Conservation (phyloP, 345 rosid species). For the Hibiscus syriacus region DNA sequence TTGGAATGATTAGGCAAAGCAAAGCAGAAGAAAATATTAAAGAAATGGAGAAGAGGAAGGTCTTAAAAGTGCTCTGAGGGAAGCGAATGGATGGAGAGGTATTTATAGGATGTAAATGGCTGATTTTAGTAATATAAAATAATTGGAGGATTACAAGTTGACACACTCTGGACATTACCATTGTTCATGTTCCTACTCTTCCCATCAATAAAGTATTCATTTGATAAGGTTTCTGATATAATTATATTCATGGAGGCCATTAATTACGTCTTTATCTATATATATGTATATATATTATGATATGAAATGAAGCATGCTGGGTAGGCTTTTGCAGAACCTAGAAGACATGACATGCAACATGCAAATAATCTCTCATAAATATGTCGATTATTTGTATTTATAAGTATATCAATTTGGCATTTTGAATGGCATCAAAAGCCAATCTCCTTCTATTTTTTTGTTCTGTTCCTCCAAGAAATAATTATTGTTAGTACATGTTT, state of each 20-base stretch:
- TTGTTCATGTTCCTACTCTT: conserved; percentile 16
- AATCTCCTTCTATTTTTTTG: too few relatives aligned
- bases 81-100: conserved; percentile 23
- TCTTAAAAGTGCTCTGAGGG: background rate
- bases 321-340: too few relatives aligned
- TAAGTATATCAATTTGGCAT: background rate
- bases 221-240: background rate
- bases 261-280: too few relatives aligned
- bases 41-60: conserved; percentile 12
- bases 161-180: conserved; percentile 18
- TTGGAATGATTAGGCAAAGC: conserved; percentile 12
- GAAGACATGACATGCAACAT: too few relatives aligned
- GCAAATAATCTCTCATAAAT: too few relatives aligned
- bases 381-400: too few relatives aligned
- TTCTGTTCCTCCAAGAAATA: background rate
- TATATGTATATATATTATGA: too few relatives aligned
- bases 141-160: conserved; percentile 3
- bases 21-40: background rate
- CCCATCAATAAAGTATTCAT: conserved; percentile 8
- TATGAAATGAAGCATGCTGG: too few relatives aligned
- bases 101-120: conserved; percentile 19
- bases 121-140: background rate
- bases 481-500: too few relatives aligned
- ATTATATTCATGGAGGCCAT: background rate
- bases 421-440: background rate